Base-by-base conservation (phyloP, 163 green algal genomes). In the Scenedesmus sp. region DNA sequence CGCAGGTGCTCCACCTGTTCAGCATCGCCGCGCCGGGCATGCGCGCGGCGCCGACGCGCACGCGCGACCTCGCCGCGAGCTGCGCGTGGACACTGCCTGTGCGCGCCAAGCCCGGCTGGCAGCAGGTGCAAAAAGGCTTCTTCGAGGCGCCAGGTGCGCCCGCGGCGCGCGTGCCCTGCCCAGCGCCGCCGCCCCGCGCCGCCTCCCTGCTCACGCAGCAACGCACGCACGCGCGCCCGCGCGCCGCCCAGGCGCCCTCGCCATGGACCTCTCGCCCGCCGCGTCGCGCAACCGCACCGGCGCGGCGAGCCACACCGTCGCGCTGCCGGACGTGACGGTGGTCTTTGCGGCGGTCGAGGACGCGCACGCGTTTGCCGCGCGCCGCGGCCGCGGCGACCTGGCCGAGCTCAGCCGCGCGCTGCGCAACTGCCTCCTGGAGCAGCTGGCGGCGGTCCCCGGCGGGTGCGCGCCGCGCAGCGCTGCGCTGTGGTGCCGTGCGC, bases 91-190 rank as follows among this genome's bases (percentile, higher is more conserved):
- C 39, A 9, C 44, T 48, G 3, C 45, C 10, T 0, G 45, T 79
- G 9, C 48, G 24, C 7, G 14, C 63, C 26, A 15, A 29, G 33
- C 20, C 44, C 3, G 58, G 45, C 58, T 79, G 71, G 71, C 1
- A 50, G 17, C 66, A 85, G 71, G 22, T 72, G 24, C 47, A 83
- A 28, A 77, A 69, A 31, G 77, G 84, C 22, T 89, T 80, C 67
- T 89, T 87, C 66, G 82, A 89, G 15, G 82, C 84, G 22, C 84
- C 84, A 39, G 80, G 51, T 47, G 44, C 66, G 26, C n/a, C n/a
- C n/a, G n/a, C n/a, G n/a, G n/a, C n/a, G n/a, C n/a, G n/a, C n/a
- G n/a, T n/a, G n/a, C n/a, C n/a, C n/a, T n/a, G n/a, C n/a, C n/a
- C n/a, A n/a, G n/a, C n/a, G n/a, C n/a, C n/a, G n/a, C n/a, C n/a